Base-by-base conservation (phyloP, 345 rosid genomes). In the Gossypium sturtianum region DNA sequence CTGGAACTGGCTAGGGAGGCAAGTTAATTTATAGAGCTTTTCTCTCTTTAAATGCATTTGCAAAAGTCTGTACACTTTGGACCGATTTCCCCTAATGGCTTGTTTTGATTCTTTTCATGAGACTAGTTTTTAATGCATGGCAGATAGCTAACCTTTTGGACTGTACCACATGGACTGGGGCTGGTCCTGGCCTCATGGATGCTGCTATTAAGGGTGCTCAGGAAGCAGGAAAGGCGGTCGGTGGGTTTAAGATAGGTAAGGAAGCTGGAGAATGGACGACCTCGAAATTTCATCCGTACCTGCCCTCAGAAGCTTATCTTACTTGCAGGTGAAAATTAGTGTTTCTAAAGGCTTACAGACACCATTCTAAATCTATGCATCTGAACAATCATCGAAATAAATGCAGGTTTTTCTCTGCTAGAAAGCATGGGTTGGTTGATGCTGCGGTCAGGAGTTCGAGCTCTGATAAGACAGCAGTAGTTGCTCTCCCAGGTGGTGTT, bases 161-260 rank as follows among this genome's bases (percentile, higher is more conserved):
- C 70, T 90, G 97, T 78, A 88, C 98, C 12, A 88, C 97, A 9
- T 94, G 98, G 98, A 86, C 95, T 7, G 98, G 98, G 48, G 97
- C 87, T 79, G 98, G 98, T 84, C 91, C 97, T 34, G 94, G 98
- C 65, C 94, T 94, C 57, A 94, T 94, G 97, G 98, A 94, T 77
- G 98, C 97, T 73, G 89, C 84, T 22, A 85, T 82, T 38, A 90
- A 87, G 80, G 98, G 98, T 70, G 97, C 98, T 80, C 48, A 90
- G 56, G 82, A 90, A 83, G 91, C 90, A 64, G 89, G 87, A 74
- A 89, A 88, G 80, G 86, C 89, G 4, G 95, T 88, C 0, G 97
- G 91, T 77, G 98, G 97, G 75, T 87, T 94, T 75, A 92, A 94
- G 82, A 88, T 92, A 47, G 91, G 82, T 63, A 89, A 76, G 86